These are phyloP conservation scores for Gymnopus androsaceus DNA, from an alignment of 1,284 basidiomycete genomes.

Conservation along the genomic window DNA sequence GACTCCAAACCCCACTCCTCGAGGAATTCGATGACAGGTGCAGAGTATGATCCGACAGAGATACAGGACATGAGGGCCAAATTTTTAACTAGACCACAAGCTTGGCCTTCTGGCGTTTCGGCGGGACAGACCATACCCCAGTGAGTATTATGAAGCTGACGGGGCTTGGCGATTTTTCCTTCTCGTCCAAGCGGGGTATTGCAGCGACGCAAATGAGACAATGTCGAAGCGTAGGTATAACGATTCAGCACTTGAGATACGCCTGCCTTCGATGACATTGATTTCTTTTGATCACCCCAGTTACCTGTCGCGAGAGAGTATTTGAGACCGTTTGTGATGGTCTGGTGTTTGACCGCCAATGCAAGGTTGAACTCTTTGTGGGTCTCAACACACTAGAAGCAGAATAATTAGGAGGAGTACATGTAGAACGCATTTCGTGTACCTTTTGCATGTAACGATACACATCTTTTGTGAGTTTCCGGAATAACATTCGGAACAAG, in stretches of 20 bases:
- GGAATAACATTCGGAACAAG: slow-evolving; percentile 97
- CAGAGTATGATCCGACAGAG: slow-evolving; percentile 95
- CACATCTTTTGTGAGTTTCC: slow-evolving; percentile 95
- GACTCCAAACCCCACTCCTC: slow-evolving; percentile 98
- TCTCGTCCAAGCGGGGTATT: slow-evolving; percentile 98
- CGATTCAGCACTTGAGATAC: slow-evolving; percentile 99
- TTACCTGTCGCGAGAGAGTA: slow-evolving; percentile 99
- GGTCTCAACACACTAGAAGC: slow-evolving; percentile 87
- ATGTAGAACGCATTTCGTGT: slow-evolving; percentile 20
- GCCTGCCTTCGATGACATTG: slow-evolving; percentile 96
- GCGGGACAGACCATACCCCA: slow-evolving; percentile 99
- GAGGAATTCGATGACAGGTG: slow-evolving; percentile 97
- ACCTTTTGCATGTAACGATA: slow-evolving; percentile 98
- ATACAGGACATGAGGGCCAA: slow-evolving; percentile 97
- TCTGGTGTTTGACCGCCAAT: slow-evolving; percentile 92
- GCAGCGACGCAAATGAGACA: slow-evolving; percentile 96
- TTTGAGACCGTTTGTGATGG: slow-evolving; percentile 97
- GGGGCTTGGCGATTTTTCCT: slow-evolving; percentile 99
- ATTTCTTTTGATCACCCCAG: slow-evolving; percentile 99
- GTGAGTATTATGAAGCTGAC: slow-evolving; percentile 98
- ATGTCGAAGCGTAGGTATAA: slow-evolving; percentile 97
- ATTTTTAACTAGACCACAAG: slow-evolving; percentile 99
- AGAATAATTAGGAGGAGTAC: slow-evolving; percentile 6
- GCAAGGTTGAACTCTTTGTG: slow-evolving; percentile 95
- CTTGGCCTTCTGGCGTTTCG: slow-evolving; percentile 99